Evolutionary conservation across 179 eudicot genomes (phyloP), one percentile per base, ranked within the genome.

Genomic region (Pouteria campechiana): DNA sequence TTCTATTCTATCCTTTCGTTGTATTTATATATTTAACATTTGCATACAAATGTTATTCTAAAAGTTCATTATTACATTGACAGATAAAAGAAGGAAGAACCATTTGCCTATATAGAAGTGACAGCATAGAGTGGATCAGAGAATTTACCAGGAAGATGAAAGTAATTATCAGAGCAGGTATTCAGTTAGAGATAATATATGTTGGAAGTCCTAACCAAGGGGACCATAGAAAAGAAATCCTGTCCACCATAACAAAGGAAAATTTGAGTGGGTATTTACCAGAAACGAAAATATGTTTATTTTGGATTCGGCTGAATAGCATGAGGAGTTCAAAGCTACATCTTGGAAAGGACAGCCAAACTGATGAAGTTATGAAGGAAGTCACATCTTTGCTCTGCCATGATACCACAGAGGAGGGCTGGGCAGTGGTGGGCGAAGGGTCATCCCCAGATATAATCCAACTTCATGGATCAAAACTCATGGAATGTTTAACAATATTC

Each of bases 271-370:
- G 36, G 42, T 38, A 51, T 31, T 53, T 81, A 14, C 49, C 69
- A 36, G 40, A 52, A 36, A 56, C 41, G 4, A 63, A 67, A 46
- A 64, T 68, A n/a, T 31, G 58, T 1, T 46, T 70, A 24, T 76
- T 82, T 48, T 86, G 95, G 95, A 46, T 48, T 37, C 77, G 95
- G 10, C 52, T 78, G 21, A 75, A 75, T 44, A 61, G 75, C 24
- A 71, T 85, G 55, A 73, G 41, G 50, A 58, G 68, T 52, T 73
- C 75, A 44, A 60, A 50, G 22, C 48, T 40, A 37, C 50, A 46
- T 12, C 60, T 44, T 3, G 54, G 57, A 11, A 28, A 48, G 43
- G 48, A 51, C 13, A 32, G 18, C 12, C 17, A 37, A 17, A 55
- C 34, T 32, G 67, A 74, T 43, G 41, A 22, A n/a, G 61, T 71